Percentiles rank a stretch among this genome's conserved stretches.
phyloP scores from a whole-genome alignment of 129 eudicot species.

The Escallonia rubra region DNA sequence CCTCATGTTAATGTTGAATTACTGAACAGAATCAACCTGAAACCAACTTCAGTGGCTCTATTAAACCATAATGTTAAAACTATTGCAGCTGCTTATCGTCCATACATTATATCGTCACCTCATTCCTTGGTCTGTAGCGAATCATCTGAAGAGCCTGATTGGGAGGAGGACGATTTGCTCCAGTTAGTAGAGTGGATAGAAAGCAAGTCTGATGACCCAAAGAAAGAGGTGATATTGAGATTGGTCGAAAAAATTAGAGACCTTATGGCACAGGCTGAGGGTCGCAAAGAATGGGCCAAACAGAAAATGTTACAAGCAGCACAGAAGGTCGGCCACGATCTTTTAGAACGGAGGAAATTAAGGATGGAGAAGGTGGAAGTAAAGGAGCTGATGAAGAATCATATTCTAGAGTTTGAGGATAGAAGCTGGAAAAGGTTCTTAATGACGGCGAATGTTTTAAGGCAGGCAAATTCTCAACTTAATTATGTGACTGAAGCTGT shows the following conservation, averaged over 20 bases:
- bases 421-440: not conserved
- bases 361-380: not conserved
- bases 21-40: not conserved
- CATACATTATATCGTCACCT: too few species aligned
- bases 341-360: not conserved
- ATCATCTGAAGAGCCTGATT: not conserved
- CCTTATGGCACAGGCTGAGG: not conserved
- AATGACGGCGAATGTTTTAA: not conserved
- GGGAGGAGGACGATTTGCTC: not conserved
- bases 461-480: not conserved
- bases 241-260: not conserved
- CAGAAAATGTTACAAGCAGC: not conserved
- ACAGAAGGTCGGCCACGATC: not conserved
- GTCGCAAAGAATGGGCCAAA: constrained; percentile 6
- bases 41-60: not conserved
- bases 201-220: not conserved
- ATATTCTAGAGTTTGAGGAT: not conserved
- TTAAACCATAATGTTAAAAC: not conserved
- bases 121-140: not conserved
- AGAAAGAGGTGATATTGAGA: not conserved
- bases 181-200: not conserved
- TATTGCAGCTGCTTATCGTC: too few species aligned
- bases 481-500: not conserved
- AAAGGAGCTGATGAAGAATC: not conserved
- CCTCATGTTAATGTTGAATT: not conserved